Evolutionary conservation across 305 asterid genomes (phyloP), one percentile per base, ranked within the genome.

Genomic region (Ilex paraguariensis): DNA sequence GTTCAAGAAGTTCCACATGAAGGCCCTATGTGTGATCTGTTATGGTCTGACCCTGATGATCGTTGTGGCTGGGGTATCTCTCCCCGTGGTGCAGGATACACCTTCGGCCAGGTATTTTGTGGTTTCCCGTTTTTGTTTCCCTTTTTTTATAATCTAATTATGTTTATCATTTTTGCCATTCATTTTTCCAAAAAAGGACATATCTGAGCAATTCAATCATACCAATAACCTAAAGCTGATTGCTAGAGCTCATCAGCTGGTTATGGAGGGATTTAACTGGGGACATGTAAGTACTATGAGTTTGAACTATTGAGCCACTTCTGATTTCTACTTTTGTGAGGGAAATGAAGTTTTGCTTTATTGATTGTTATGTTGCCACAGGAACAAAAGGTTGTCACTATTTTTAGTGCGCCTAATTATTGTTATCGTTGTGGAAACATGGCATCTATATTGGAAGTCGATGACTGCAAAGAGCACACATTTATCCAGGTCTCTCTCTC

Each of bases 211-310:
- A 76, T 93, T 93, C 79, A 93, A 93, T 73, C 95, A 90, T 66
- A 81, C 95, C 21, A 93, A 93, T 84, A 88, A 68, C 65, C 74
- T 93, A 62, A 93, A 90, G 83, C 93, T 93, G 63, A 93, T 90
- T 78, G 97, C 97, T 50, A 79, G 99, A 83, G 99, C 99, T 32
- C 99, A 93, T 64, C 99, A 93, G 84, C 86, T 93, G 68, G 99
- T 93, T 70, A 93, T 93, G 99, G 99, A 93, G 75, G 99, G 99
- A 77, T 93, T 78, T 63, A 90, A 90, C 79, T 90, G 99, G 99
- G 99, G 96, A 14, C 99, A 93, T 78, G 97, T 93, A 88, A 78
- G 51, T 67, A 33, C 16, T 56, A 8, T 50, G 28, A 21, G 28
- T 70, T 61, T 33, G 48, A 57, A 64, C 14, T 57, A 10, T 55